These are phyloP conservation scores for Albugo candida DNA, from an alignment of 352 stramenopile genomes.

Conservation along the genomic window DNA sequence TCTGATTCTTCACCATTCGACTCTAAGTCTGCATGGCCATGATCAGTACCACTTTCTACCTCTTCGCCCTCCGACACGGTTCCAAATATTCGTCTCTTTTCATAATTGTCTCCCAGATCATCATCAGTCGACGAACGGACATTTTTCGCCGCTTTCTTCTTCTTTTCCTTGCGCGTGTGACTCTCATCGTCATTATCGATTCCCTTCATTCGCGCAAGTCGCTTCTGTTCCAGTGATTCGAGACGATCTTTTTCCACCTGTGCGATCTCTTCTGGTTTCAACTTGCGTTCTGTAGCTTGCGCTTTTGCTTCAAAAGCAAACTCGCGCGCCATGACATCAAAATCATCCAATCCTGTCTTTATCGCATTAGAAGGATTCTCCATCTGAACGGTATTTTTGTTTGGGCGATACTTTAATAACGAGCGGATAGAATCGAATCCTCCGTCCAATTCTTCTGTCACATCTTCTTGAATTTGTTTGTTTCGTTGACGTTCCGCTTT, in stretches of 20 bases:
- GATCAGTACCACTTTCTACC: conserved; percentile 6
- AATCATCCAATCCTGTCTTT: conserved; percentile 66
- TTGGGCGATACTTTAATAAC: conserved; percentile 64
- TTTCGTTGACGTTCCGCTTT: conserved; percentile 76
- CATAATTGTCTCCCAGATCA: conserved; percentile 77
- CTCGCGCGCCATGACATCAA: conserved; percentile 62
- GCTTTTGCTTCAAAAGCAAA: conserved; percentile 84
- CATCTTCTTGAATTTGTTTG: conserved; percentile 66
- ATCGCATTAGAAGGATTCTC: conserved; percentile 30
- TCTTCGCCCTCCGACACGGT: conserved; percentile 25
- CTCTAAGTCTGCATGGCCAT: background rate
- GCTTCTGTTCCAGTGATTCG: conserved; percentile 82
- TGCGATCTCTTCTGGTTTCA: conserved; percentile 88
- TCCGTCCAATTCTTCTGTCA: conserved; percentile 50
- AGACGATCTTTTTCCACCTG: conserved; percentile 84
- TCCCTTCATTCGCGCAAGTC: conserved; percentile 90
- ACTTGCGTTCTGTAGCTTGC: conserved; percentile 84
- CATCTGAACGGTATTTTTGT: conserved; percentile 37
- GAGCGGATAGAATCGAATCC: conserved; percentile 39
- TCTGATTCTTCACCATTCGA: conserved; percentile 12
- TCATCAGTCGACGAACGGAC: conserved; percentile 58
- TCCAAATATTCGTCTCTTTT: conserved; percentile 37
- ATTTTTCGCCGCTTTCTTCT: conserved; percentile 27
- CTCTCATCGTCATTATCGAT: conserved; percentile 58
- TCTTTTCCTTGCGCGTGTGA: conserved; percentile 18